Base-by-base conservation (phyloP, 2,329 filamentous ascomycete species). In the Penicillium paneum region DNA sequence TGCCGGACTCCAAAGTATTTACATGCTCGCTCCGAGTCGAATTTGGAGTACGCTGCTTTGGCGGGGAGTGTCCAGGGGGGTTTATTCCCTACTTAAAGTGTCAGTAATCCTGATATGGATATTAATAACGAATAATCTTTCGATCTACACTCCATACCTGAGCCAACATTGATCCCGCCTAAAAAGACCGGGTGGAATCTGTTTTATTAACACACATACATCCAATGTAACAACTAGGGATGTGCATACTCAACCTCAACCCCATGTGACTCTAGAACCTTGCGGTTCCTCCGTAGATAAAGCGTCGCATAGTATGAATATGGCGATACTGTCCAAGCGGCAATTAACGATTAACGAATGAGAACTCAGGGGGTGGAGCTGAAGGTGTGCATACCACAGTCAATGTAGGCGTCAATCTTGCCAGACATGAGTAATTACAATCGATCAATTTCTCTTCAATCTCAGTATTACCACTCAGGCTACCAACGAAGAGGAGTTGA, bases 131-230 rank as follows among this genome's bases (percentile, higher is more conserved):
- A 24, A 11, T 32, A 31, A 44, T 4, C 7, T 21, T 46, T 45
- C 17, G 24, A 28, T 52, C 21, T 46, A 53, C 72, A 85, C 83
- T 52, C 19, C 46, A 52, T 72, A 85, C 83, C 83, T 41, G 81
- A 81, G 19, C 76, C 79, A 34, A 78, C 75, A 66, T 86, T 88
- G 66, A 90, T 83, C 42, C 80, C 87, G 26, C 84, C 85, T 13
- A 93, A 78, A 66, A 92, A 86, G 48, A 91, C 79, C 13, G 90
- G 90, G 59, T 88, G 80, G 63, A 89, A 82, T 47, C 87, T 90
- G 58, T 28, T n/a, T 2, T 7, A 13, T 42, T 39, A 52, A 19
- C 49, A 15, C 41, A 24, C n/a, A 8, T 54, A 17, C 15, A 8
- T 51, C 31, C 49, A 3, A n/a, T 21, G 5, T n/a, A 26, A 5